Evolutionary conservation across 306 rosid genomes (phyloP).

Genomic region (Calophaca sinica): DNA sequence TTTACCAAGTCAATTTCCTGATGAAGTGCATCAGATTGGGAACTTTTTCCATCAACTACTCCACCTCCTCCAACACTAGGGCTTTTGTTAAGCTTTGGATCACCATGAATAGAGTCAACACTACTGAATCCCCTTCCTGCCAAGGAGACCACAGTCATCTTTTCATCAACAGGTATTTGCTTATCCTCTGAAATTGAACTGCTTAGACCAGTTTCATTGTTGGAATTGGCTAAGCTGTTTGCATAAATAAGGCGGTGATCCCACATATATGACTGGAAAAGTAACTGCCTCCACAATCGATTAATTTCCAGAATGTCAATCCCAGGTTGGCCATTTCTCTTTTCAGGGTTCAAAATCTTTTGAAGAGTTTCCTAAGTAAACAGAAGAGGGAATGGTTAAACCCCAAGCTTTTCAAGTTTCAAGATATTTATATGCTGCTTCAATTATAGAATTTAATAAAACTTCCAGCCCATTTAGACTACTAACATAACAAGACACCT

Average conservation of each 20-base stretch:
- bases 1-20: constrained; percentile 46
- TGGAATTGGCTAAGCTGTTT: constrained; percentile 52
- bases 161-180: constrained; percentile 56
- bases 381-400: constrained; percentile 37
- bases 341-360: constrained; percentile 63
- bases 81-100: constrained; percentile 46
- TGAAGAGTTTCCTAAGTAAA: constrained; percentile 69
- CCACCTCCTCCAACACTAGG: constrained; percentile 51
- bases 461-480: constrained; percentile 22
- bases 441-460: constrained; percentile 33
- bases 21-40: constrained; percentile 48
- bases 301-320: constrained; percentile 89
- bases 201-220: constrained; percentile 48
- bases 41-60: constrained; percentile 47
- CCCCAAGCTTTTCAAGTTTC: constrained; percentile 35
- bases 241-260: constrained; percentile 75
- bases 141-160: constrained; percentile 45
- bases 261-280: constrained; percentile 89
- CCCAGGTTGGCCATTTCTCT: constrained; percentile 63
- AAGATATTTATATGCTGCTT: constrained; percentile 38
- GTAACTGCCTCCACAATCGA: constrained; percentile 76
- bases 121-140: constrained; percentile 56
- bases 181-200: constrained; percentile 54
- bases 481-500: constrained; percentile 9
- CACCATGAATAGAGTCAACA: constrained; percentile 50